Base-by-base conservation (phyloP, 257 asterid genomes). In the Henckelia pumila region DNA sequence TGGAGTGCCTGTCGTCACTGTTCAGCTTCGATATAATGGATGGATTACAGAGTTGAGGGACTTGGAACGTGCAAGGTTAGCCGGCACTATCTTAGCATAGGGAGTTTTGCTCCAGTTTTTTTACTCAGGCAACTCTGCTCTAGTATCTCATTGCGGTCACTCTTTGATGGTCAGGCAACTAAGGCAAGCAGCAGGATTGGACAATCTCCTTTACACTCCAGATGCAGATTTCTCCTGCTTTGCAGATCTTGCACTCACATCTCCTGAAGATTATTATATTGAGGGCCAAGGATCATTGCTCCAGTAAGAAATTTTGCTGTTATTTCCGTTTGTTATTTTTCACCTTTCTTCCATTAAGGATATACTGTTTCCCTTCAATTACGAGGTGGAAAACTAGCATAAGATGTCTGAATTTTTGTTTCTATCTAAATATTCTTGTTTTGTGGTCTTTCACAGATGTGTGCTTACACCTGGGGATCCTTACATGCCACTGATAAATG, bases 211-310 rank as follows among this genome's bases (percentile, higher is more conserved):
- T 56, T 92, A 89, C 56, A 89, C 98, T 28, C 95, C 97, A 20
- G 98, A 92, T 81, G 98, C 98, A 71, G 98, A 92, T 77, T 92
- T 92, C 86, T 92, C 98, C 30, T 92, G 97, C 81, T 92, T 92
- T 76, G 95, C 98, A 8, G 98, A 92, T 75, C 98, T 92, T 72
- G 97, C 98, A 24, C 92, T 92, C 77, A 66, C 97, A 29, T 92
- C 98, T 64, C 98, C 98, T 0, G 96, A 83, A 63, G 85, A 92
- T 79, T 92, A 92, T 83, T 89, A 92, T 87, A 65, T 85, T 56
- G 94, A 89, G 73, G 98, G 96, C 63, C 93, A 92, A 81, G 98
- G 98, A 70, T 89, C 98, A 4, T 85, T 92, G 85, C 97, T 94
- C 72, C 99, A 94, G 99, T 94, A 83, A 83, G 93, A 61, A 67